Conservation (phyloP, 2,329 filamentous ascomycete species). For the Colletotrichum acutatum region DNA sequence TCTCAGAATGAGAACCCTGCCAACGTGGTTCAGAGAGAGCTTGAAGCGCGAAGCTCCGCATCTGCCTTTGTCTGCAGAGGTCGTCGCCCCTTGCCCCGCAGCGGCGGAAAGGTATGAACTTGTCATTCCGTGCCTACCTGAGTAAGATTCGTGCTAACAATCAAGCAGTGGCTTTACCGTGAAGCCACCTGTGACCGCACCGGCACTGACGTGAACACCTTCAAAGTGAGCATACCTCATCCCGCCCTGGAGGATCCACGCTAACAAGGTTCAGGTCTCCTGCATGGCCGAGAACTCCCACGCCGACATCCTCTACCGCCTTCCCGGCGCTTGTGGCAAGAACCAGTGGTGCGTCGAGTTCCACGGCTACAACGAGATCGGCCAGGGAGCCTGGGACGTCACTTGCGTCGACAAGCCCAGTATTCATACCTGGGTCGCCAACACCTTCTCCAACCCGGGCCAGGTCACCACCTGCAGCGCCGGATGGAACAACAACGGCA, state of each 20-base stretch:
- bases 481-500: constrained; percentile 17
- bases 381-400: neutral
- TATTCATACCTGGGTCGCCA: constrained; percentile 4
- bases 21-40: no score
- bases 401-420: constrained; percentile 6
- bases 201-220: constrained; percentile 3
- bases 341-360: constrained; percentile 17
- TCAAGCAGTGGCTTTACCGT: no score
- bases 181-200: constrained; percentile 5
- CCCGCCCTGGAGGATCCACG: no score
- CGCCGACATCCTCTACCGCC: constrained; percentile 5
- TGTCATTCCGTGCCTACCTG: no score
- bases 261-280: neutral
- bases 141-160: no score
- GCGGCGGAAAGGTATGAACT: no score
- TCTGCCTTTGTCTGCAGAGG: no score
- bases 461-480: constrained; percentile 7
- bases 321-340: neutral
- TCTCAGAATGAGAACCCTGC: no score
- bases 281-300: constrained; percentile 3
- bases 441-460: neutral
- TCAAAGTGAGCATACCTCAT: neutral
- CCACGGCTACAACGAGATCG: constrained; percentile 8
- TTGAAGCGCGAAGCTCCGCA: no score
- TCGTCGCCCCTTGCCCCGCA: no score